phyloP scores from a whole-genome alignment of 192 early-diverging fungal genomes.

The Obelidium mucronatum region DNA sequence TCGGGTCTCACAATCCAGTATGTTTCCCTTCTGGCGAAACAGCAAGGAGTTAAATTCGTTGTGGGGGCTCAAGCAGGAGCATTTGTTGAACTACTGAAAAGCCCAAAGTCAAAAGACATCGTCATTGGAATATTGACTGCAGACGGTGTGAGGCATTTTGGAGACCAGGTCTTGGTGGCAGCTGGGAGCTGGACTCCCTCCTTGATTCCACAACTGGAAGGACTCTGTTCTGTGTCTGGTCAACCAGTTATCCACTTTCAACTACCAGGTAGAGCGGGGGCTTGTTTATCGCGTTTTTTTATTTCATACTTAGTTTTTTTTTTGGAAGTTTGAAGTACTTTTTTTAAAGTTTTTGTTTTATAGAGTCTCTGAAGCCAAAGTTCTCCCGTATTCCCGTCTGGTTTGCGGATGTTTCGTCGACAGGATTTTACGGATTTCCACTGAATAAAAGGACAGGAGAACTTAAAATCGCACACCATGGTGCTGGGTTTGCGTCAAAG shows the following conservation, averaged over 20 bases:
- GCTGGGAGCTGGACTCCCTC: slow-evolving; percentile 60
- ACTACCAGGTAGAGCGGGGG: background rate
- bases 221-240: slow-evolving; percentile 51
- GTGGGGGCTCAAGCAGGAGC: background rate
- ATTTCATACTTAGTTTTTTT: too few species aligned
- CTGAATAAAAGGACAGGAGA: slow-evolving; percentile 38
- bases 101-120: too few species aligned
- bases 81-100: background rate
- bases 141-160: slow-evolving; percentile 15
- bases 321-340: slow-evolving; percentile 43
- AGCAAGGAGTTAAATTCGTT: slow-evolving; percentile 26
- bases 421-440: slow-evolving; percentile 62
- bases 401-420: slow-evolving; percentile 57
- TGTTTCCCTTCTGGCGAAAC: slow-evolving; percentile 11
- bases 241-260: slow-evolving; percentile 62
- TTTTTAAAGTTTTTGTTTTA: too few species aligned
- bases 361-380: background rate
- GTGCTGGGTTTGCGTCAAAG: slow-evolving; percentile 47
- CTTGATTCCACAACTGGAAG: slow-evolving; percentile 48
- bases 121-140: slow-evolving; percentile 21
- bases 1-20: slow-evolving; percentile 28
- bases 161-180: slow-evolving; percentile 25
- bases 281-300: background rate
- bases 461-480: slow-evolving; percentile 59
- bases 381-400: slow-evolving; percentile 53